Conservation (phyloP, 257 asterid species). For the Thymus mandschuricus region DNA sequence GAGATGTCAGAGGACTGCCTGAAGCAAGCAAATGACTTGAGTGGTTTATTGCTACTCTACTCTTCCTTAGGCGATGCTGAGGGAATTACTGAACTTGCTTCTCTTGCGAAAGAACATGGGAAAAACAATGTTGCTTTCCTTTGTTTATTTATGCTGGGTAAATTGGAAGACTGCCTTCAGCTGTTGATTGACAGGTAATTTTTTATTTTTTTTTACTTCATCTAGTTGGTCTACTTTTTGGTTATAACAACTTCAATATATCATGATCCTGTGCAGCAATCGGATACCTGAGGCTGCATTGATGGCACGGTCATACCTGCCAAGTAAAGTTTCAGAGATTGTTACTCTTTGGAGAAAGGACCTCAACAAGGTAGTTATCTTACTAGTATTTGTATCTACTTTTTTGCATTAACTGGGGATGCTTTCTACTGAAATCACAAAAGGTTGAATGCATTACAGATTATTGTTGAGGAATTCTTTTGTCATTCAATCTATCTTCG, state of each 20-base stretch:
- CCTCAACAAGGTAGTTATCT: slow-evolving; percentile 72
- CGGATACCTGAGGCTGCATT: slow-evolving; percentile 99
- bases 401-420: slow-evolving; percentile 15
- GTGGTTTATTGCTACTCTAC: slow-evolving; percentile 89
- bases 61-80: slow-evolving; percentile 91
- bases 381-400: not conserved
- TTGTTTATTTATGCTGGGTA: slow-evolving; percentile 91
- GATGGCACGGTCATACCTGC: slow-evolving; percentile 99
- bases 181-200: slow-evolving; percentile 85
- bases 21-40: slow-evolving; percentile 94
- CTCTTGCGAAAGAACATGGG: slow-evolving; percentile 86
- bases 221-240: slow-evolving; percentile 23
- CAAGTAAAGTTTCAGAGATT: slow-evolving; percentile 95
- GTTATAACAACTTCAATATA: slow-evolving; percentile 26
- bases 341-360: slow-evolving; percentile 95
- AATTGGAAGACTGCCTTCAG: slow-evolving; percentile 94
- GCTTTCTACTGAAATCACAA: slow-evolving; percentile 23
- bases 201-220: slow-evolving; percentile 22
- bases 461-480: not conserved
- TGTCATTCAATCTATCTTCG: slow-evolving; percentile 26
- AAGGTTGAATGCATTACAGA: slow-evolving; percentile 10
- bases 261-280: slow-evolving; percentile 57
- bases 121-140: slow-evolving; percentile 95
- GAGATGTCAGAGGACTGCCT: slow-evolving; percentile 94
- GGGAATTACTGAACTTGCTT: slow-evolving; percentile 84